Conservation (phyloP, 1,284 basidiomycete species). For the Microbotryomycetes sp. region DNA sequence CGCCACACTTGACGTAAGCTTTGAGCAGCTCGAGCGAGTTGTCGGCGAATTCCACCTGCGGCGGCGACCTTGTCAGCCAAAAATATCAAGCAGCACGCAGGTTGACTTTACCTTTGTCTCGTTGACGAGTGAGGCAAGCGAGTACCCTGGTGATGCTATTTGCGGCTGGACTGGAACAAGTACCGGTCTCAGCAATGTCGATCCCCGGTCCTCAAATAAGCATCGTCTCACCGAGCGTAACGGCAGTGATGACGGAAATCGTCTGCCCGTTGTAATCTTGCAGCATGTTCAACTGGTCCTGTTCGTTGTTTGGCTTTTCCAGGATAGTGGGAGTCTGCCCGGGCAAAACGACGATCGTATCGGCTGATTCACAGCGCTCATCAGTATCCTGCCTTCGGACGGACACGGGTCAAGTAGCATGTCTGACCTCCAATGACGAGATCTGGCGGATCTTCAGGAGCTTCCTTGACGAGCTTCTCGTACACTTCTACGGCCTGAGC, state of each 20-base stretch:
- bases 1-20: constrained; percentile 80
- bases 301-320: constrained; percentile 76
- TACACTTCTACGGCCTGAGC: constrained; percentile 77
- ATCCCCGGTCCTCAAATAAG: not conserved
- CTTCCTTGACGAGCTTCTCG: constrained; percentile 65
- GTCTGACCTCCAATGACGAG: constrained; percentile 77
- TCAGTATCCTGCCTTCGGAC: not conserved
- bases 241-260: constrained; percentile 86
- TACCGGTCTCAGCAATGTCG: not conserved
- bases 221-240: constrained; percentile 58
- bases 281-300: constrained; percentile 82
- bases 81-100: no score
- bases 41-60: constrained; percentile 40
- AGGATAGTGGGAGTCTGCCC: constrained; percentile 54
- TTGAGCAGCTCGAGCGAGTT: constrained; percentile 50
- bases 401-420: not conserved
- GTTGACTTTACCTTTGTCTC: constrained; percentile 12
- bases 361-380: constrained; percentile 50
- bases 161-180: constrained; percentile 22
- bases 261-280: constrained; percentile 74
- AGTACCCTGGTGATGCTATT: constrained; percentile 27
- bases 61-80: constrained; percentile 12
- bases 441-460: constrained; percentile 80
- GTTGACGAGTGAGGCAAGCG: constrained; percentile 7
- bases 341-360: constrained; percentile 83